phyloP scores from a whole-genome alignment of 768 basidiomycete genomes.

The Pleurotus giganteus region DNA sequence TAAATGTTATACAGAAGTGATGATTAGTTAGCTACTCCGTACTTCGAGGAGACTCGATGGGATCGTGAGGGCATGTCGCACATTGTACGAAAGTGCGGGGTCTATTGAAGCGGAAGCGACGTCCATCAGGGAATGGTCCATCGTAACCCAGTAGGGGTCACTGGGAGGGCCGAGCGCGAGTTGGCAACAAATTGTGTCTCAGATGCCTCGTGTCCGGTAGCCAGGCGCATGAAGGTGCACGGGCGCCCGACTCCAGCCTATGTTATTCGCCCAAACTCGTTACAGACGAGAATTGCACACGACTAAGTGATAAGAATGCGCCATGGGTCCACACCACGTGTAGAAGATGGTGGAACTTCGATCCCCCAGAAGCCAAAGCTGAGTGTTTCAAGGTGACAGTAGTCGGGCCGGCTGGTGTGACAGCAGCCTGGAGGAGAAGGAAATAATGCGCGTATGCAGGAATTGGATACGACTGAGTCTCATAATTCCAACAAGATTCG shows the following conservation, averaged over 20 bases:
- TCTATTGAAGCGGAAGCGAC: not conserved
- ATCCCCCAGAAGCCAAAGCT: not conserved
- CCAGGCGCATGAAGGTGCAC: too few species aligned
- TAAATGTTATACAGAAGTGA: constrained; percentile 21
- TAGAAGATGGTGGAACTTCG: too few species aligned
- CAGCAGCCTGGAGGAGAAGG: not conserved
- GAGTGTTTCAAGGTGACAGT: not conserved
- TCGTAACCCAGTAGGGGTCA: too few species aligned
- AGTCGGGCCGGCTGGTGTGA: not conserved
- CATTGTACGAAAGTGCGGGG: not conserved
- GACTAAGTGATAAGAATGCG: too few species aligned
- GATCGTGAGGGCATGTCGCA: not conserved
- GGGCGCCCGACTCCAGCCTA: too few species aligned
- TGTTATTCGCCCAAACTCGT: too few species aligned
- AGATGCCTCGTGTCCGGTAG: too few species aligned
- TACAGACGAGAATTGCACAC: too few species aligned
- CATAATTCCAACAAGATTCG: not conserved
- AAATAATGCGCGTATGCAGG: not conserved
- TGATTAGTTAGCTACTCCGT: constrained; percentile 2
- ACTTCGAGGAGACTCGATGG: not conserved
- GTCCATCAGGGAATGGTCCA: not conserved
- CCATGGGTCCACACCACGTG: too few species aligned
- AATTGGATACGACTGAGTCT: not conserved
- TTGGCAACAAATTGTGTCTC: too few species aligned
- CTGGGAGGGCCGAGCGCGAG: too few species aligned